phyloP scores from a whole-genome alignment of 192 early-diverging fungal genomes.

The Haplosporangium gracile region DNA sequence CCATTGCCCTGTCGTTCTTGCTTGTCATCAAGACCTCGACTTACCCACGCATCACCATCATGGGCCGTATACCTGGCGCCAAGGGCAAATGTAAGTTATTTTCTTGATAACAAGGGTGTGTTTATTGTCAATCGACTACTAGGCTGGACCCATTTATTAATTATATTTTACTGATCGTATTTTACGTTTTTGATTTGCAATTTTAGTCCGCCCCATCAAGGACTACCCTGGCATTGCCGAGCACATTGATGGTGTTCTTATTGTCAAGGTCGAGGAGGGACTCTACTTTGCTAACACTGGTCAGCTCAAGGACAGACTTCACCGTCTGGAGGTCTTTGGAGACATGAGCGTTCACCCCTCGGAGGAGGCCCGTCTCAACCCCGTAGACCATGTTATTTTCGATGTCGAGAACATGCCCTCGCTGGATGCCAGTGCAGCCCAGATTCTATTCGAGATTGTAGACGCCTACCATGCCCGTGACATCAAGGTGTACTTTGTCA shows the following conservation, averaged over 20 bases:
- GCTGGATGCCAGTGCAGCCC: slow-evolving; percentile 86
- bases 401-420: slow-evolving; percentile 90
- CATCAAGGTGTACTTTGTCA: slow-evolving; percentile 94
- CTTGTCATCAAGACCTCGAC: slow-evolving; percentile 95
- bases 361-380: slow-evolving; percentile 84
- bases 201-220: slow-evolving; percentile 80
- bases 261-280: slow-evolving; percentile 93
- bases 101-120: neutral
- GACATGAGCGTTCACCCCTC: slow-evolving; percentile 96
- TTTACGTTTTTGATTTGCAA: slow-evolving; percentile 34
- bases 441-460: slow-evolving; percentile 92
- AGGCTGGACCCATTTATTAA: neutral
- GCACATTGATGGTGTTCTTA: slow-evolving; percentile 85
- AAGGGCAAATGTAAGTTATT: slow-evolving; percentile 44
- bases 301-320: slow-evolving; percentile 94
- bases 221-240: slow-evolving; percentile 74
- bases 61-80: slow-evolving; percentile 63
- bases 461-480: slow-evolving; percentile 83
- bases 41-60: slow-evolving; percentile 82
- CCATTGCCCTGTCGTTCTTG: slow-evolving; percentile 88
- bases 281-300: slow-evolving; percentile 98
- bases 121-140: neutral
- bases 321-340: slow-evolving; percentile 94
- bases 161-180: slow-evolving; percentile 18
- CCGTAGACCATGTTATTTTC: slow-evolving; percentile 87